These are phyloP conservation scores for Zygotorulaspora mrakii DNA, from an alignment of 1,139 yeast genomes.

Conservation along the genomic window DNA sequence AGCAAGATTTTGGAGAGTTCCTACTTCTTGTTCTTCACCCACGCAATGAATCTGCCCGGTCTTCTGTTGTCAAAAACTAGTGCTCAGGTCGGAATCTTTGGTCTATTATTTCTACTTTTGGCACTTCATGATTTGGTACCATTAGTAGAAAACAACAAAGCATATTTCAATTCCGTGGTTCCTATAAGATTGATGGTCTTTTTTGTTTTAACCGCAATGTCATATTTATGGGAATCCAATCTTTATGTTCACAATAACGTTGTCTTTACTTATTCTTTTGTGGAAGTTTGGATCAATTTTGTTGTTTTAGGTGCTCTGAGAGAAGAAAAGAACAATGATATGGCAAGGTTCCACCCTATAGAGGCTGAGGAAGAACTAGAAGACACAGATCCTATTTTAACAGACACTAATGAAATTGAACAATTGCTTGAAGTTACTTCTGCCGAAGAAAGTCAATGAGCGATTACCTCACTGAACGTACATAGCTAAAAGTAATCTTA, in stretches of 20 bases:
- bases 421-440: conserved; percentile 7
- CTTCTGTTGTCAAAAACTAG: conserved; percentile 43
- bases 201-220: conserved; percentile 47
- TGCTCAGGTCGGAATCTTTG: conserved; percentile 52
- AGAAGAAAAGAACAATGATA: conserved; percentile 48
- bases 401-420: conserved; percentile 17
- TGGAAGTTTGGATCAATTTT: conserved; percentile 70
- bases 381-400: conserved; percentile 10
- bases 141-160: conserved; percentile 49
- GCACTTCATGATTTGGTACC: conserved; percentile 58
- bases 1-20: conserved; percentile 43
- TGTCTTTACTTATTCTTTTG: conserved; percentile 57
- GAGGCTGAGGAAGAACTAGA: conserved; percentile 13
- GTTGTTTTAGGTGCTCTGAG: conserved; percentile 59
- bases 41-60: conserved; percentile 37
- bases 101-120: conserved; percentile 43
- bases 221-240: conserved; percentile 39
- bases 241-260: conserved; percentile 55
- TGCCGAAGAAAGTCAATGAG: too few species aligned
- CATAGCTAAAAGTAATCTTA: too few species aligned
- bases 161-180: conserved; percentile 62
- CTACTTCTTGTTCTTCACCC: conserved; percentile 47
- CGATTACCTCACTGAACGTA: too few species aligned
- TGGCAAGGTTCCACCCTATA: conserved; percentile 17
- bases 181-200: conserved; percentile 60